These are phyloP conservation scores for Lentinula sp. DNA, from an alignment of 768 basidiomycete genomes.

Conservation along the genomic window DNA sequence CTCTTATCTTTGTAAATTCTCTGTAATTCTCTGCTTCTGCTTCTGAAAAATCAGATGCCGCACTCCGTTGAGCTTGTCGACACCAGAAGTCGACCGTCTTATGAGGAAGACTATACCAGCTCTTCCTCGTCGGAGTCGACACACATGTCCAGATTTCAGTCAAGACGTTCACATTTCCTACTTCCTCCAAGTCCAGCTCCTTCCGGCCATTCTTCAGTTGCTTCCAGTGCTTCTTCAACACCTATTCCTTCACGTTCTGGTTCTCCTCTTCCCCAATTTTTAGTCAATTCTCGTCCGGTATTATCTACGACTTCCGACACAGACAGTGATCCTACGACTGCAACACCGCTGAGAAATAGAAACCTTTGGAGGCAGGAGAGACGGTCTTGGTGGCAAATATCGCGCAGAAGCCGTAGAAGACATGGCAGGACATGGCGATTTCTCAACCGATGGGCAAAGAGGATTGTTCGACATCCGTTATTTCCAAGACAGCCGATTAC, in stretches of 20 bases:
- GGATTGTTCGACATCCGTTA: constrained; percentile 63
- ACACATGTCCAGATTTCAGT: constrained; percentile 21
- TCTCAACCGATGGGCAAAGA: constrained; percentile 48
- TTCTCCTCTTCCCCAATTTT: constrained; percentile 55
- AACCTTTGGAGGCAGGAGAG: constrained; percentile 37
- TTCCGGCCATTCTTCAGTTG: constrained; percentile 32
- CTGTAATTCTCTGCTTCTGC: neutral
- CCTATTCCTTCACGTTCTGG: constrained; percentile 58
- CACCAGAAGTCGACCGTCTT: constrained; percentile 10
- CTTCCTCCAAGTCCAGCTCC: constrained; percentile 24
- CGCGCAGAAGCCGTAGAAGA: constrained; percentile 48
- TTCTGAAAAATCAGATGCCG: neutral
- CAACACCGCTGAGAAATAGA: constrained; percentile 27
- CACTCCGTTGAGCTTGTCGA: constrained; percentile 13
- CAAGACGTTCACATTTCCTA: constrained; percentile 23
- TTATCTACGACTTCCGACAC: constrained; percentile 50
- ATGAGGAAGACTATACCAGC: constrained; percentile 36
- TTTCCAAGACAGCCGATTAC: constrained; percentile 78
- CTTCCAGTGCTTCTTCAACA: constrained; percentile 38
- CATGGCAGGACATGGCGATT: constrained; percentile 40
- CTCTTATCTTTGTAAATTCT: neutral
- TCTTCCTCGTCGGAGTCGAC: constrained; percentile 38
- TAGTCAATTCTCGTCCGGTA: constrained; percentile 33
- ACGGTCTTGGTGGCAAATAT: constrained; percentile 51
- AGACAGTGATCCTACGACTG: constrained; percentile 55